These are phyloP conservation scores for Capronia americana DNA, from an alignment of 2,329 filamentous ascomycete genomes.

Conservation along the genomic window DNA sequence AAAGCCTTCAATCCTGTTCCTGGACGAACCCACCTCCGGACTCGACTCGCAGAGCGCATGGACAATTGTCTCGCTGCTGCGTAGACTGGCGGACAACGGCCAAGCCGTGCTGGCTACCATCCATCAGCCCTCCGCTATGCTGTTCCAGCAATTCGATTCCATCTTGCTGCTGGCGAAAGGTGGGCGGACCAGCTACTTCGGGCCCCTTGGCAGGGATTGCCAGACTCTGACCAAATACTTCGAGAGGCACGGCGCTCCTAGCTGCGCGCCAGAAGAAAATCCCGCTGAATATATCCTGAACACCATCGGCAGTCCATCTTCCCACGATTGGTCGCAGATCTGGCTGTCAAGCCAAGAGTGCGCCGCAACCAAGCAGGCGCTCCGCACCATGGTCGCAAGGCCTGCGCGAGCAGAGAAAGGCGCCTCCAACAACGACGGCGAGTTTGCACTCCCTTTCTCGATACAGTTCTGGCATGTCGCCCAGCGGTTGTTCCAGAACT, in stretches of 20 bases:
- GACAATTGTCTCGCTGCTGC: constrained; percentile 82
- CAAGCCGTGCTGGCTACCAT: constrained; percentile 92
- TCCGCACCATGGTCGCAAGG: neutral
- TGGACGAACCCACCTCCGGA: constrained; percentile 92
- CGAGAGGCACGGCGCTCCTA: constrained; percentile 63
- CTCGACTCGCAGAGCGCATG: constrained; percentile 89
- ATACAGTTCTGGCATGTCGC: constrained; percentile 71
- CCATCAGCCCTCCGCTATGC: constrained; percentile 87
- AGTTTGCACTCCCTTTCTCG: constrained; percentile 77
- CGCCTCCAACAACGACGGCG: constrained; percentile 50
- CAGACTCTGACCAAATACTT: constrained; percentile 68
- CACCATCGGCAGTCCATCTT: constrained; percentile 63
- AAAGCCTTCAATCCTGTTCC: constrained; percentile 84
- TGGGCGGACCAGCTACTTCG: constrained; percentile 72
- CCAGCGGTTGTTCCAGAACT: constrained; percentile 81
- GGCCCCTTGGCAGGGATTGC: constrained; percentile 66
- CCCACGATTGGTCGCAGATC: constrained; percentile 65
- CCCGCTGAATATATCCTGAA: constrained; percentile 76
- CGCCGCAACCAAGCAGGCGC: neutral
- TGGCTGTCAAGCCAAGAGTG: constrained; percentile 53
- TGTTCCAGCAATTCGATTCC: constrained; percentile 81
- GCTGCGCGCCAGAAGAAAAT: constrained; percentile 67
- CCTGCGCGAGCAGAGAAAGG: neutral
- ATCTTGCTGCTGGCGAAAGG: constrained; percentile 68
- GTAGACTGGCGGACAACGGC: constrained; percentile 84